A percentile compares a stretch with the other conserved stretches of the same genome.
Conservation (phyloP, 176 grass and related monocot species). For the Tuctoria greenei region DNA sequence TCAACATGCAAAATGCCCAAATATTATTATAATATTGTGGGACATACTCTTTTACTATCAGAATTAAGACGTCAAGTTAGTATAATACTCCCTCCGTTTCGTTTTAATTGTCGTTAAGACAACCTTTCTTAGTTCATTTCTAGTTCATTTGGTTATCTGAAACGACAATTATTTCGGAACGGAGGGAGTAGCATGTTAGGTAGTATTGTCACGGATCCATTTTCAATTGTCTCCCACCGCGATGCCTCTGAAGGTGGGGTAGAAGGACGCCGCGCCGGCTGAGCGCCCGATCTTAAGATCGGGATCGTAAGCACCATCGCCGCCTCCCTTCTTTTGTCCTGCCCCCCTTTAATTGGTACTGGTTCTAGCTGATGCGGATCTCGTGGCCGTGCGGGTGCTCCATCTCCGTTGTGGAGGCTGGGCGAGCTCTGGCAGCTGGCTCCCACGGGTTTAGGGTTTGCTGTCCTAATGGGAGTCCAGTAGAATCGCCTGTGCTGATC, state of each 20-base stretch:
- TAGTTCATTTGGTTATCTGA: too few species aligned
- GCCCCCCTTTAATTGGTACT: not conserved
- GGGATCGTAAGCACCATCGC: slow-evolving; percentile 66
- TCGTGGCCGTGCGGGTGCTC: not conserved
- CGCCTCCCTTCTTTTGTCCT: not conserved
- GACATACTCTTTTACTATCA: too few species aligned
- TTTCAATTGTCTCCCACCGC: too few species aligned
- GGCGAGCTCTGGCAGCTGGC: not conserved
- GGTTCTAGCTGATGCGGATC: slow-evolving; percentile 10
- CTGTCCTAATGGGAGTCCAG: not conserved
- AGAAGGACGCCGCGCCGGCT: slow-evolving; percentile 72
- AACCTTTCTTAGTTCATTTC: too few species aligned
- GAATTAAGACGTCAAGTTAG: too few species aligned
- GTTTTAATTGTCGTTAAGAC: too few species aligned
- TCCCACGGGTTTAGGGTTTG: not conserved
- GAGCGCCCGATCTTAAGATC: slow-evolving; percentile 98
- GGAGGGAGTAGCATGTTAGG: too few species aligned
- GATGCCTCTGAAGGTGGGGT: slow-evolving; percentile 88
- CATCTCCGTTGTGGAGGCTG: not conserved
- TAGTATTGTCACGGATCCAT: too few species aligned
- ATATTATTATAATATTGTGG: too few species aligned
- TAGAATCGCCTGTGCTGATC: not conserved
- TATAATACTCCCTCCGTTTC: too few species aligned
- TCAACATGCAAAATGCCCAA: too few species aligned
- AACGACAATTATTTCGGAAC: too few species aligned